Percentiles rank a stretch among this genome's conserved stretches.
Conservation (phyloP, 2,329 filamentous ascomycete species). For the Calonectria naviculata region DNA sequence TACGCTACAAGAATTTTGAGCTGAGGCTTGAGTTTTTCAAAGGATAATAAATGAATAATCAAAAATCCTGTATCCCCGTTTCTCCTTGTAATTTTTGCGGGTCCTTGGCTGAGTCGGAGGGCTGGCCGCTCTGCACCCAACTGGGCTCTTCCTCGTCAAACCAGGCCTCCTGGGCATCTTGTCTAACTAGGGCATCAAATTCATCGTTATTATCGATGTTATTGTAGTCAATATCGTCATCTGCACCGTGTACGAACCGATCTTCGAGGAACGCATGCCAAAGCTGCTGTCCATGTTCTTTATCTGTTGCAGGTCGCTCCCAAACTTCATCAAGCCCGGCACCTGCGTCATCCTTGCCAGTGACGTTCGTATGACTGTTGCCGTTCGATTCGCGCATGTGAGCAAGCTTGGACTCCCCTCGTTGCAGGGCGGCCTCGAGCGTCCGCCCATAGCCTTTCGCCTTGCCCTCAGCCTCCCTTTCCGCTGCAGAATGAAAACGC, state of each 20-base stretch:
- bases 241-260: constrained; percentile 79
- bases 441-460: constrained; percentile 82
- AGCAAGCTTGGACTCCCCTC: constrained; percentile 81
- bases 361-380: background rate
- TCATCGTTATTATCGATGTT: constrained; percentile 78
- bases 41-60: constrained; percentile 31
- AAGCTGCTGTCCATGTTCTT: constrained; percentile 73
- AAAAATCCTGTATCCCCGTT: constrained; percentile 80
- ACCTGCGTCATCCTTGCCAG: constrained; percentile 13
- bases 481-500: constrained; percentile 77
- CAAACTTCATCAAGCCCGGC: constrained; percentile 51
- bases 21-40: background rate
- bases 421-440: constrained; percentile 80
- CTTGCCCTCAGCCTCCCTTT: constrained; percentile 79
- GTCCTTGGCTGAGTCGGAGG: constrained; percentile 4
- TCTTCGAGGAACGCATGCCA: constrained; percentile 80
- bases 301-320: constrained; percentile 48
- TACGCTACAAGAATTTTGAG: background rate
- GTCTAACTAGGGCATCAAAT: constrained; percentile 71
- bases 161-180: constrained; percentile 78
- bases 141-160: constrained; percentile 83
- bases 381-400: constrained; percentile 44
- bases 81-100: constrained; percentile 59
- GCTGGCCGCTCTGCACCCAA: constrained; percentile 63
- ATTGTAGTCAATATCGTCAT: constrained; percentile 83